Evolutionary conservation across 345 rosid genomes (phyloP).

Genomic region (Laguncularia racemosa): DNA sequence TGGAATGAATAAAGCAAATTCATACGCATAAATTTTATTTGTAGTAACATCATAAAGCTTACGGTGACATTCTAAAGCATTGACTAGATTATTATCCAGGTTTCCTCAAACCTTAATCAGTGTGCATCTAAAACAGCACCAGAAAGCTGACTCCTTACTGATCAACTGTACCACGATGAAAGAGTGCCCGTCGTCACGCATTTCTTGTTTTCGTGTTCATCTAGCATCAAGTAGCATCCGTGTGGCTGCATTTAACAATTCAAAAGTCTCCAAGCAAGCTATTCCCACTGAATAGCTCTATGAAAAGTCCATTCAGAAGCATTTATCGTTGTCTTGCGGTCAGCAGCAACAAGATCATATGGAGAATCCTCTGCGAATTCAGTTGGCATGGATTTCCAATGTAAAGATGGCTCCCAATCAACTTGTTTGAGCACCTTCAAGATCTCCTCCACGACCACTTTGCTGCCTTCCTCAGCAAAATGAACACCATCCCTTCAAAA

Average conservation of each 20-base stretch:
- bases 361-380: slow-evolving; percentile 78
- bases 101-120: no score
- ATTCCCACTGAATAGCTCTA: slow-evolving; percentile 75
- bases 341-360: slow-evolving; percentile 72
- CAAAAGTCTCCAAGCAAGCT: slow-evolving; percentile 2
- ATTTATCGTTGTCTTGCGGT: slow-evolving; percentile 64
- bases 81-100: no score
- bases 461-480: slow-evolving; percentile 84
- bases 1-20: no score
- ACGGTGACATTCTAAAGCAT: no score
- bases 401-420: slow-evolving; percentile 82
- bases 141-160: no score
- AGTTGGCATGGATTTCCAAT: slow-evolving; percentile 87
- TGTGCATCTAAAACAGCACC: no score
- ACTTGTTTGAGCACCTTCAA: slow-evolving; percentile 70
- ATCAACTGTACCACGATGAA: no score
- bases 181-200: no score
- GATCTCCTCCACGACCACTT: slow-evolving; percentile 73
- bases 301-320: slow-evolving; percentile 83
- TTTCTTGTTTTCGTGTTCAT: not conserved
- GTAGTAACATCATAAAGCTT: no score
- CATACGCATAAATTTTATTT: no score
- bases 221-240: not conserved
- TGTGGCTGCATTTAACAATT: not conserved
- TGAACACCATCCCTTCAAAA: slow-evolving; percentile 73